Evolutionary conservation across 257 asterid species (phyloP).

Genomic region (Scutellaria minor): DNA sequence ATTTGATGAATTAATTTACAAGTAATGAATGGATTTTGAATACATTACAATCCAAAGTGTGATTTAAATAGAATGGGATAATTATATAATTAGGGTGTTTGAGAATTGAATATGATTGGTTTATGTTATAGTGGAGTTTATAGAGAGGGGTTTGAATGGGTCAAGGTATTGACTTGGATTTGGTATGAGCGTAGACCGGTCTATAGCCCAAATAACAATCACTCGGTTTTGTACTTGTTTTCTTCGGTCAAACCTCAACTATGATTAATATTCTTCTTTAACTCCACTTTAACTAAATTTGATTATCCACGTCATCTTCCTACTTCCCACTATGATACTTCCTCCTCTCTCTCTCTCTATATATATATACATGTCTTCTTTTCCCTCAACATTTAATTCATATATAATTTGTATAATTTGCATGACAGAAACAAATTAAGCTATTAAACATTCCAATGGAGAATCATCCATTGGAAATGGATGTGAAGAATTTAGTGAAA

Average conservation of each 20-base stretch:
- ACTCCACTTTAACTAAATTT: conserved; percentile 1
- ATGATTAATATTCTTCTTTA: conserved; percentile 5
- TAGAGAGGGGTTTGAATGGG: conserved; percentile 27
- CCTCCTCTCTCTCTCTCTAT: neutral
- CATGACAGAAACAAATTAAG: too few species aligned
- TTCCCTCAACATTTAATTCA: neutral
- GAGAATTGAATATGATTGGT: too few species aligned
- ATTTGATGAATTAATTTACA: too few species aligned
- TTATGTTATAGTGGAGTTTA: neutral
- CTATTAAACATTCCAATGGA: conserved; percentile 42
- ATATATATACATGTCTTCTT: neutral
- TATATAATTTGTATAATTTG: too few species aligned
- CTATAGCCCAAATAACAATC: conserved; percentile 31
- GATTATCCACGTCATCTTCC: conserved; percentile 32
- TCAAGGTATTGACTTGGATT: conserved; percentile 26
- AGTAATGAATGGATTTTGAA: too few species aligned
- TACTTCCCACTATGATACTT: neutral
- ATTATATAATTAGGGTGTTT: too few species aligned
- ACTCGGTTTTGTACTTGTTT: conserved; percentile 4
- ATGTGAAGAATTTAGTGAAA: conserved; percentile 40
- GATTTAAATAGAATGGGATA: too few species aligned
- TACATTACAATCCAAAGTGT: too few species aligned
- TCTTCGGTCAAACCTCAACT: conserved; percentile 37
- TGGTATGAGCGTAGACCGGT: conserved; percentile 57
- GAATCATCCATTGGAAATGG: conserved; percentile 40